Evolutionary conservation across 1,284 basidiomycete genomes (phyloP).

Genomic region (Stygiomarasmius scandens): DNA sequence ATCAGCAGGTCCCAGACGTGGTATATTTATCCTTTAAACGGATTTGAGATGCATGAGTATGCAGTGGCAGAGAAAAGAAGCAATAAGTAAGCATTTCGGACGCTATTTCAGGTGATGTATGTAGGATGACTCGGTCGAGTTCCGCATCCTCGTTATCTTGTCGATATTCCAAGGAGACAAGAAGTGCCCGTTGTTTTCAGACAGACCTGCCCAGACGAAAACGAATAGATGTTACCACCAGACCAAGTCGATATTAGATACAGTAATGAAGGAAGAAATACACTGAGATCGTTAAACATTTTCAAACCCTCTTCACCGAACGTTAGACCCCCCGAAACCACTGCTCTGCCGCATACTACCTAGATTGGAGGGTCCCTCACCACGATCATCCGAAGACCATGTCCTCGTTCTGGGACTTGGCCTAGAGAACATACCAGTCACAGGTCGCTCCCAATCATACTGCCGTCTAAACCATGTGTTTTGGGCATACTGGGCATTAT

Average conservation of each 20-base stretch:
- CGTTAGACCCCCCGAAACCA: conserved; percentile 70
- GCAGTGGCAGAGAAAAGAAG: too few species aligned
- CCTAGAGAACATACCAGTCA: conserved; percentile 1
- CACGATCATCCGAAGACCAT: conserved; percentile 49
- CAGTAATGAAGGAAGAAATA: not conserved
- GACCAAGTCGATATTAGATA: too few species aligned
- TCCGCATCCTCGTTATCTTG: too few species aligned
- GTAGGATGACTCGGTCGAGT: too few species aligned
- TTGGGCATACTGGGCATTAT: not conserved
- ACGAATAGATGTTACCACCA: too few species aligned
- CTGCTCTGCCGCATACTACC: conserved; percentile 69
- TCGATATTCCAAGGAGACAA: too few species aligned
- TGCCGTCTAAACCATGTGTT: conserved; percentile 43
- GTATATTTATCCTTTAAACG: not conserved
- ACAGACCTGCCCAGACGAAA: too few species aligned
- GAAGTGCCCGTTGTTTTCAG: too few species aligned
- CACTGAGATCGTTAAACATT: not conserved
- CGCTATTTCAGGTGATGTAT: too few species aligned
- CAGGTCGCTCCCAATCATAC: conserved; percentile 22
- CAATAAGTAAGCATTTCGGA: too few species aligned
- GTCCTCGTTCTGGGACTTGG: not conserved
- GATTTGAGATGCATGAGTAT: too few species aligned
- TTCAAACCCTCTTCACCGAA: conserved; percentile 38
- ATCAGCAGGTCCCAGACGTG: not conserved
- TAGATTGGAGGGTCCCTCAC: conserved; percentile 69